These are phyloP conservation scores for Chaetoceros tenuissimus DNA, from an alignment of 108 stramenopile genomes.

Conservation along the genomic window DNA sequence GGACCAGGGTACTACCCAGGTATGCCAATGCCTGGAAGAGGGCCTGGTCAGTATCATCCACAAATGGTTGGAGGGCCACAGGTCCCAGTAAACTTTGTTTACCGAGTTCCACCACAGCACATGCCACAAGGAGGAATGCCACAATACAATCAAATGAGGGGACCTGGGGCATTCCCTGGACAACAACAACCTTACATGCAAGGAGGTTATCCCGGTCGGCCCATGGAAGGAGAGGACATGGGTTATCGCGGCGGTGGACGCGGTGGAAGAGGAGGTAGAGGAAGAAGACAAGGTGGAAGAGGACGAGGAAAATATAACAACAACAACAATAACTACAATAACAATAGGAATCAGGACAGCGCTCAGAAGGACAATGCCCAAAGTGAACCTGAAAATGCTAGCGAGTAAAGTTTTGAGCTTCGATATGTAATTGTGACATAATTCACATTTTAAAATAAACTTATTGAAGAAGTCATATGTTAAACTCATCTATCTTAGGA, in stretches of 20 bases:
- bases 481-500: too few relatives aligned
- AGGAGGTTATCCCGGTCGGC: conserved; percentile 15
- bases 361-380: not conserved
- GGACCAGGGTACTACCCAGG: conserved; percentile 33
- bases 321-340: conserved; percentile 8
- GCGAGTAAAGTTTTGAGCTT: not conserved
- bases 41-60: conserved; percentile 38
- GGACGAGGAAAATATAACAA: conserved; percentile 21
- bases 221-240: conserved; percentile 5
- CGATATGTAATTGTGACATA: too few relatives aligned
- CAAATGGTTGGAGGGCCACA: conserved; percentile 35
- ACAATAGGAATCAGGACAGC: conserved; percentile 1
- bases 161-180: conserved; percentile 19
- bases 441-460: too few relatives aligned
- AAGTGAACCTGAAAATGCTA: not conserved
- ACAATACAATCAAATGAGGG: conserved; percentile 31
- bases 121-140: conserved; percentile 38
- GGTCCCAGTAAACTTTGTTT: conserved; percentile 14
- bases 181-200: conserved; percentile 29
- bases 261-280: conserved; percentile 18
- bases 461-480: too few relatives aligned
- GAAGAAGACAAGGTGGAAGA: conserved; percentile 11
- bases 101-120: conserved; percentile 14
- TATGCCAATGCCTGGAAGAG: conserved; percentile 19
- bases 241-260: conserved; percentile 12